These are phyloP conservation scores for Neoboletus brunneissimus DNA, from an alignment of 768 basidiomycete species.

Conservation along the genomic window DNA sequence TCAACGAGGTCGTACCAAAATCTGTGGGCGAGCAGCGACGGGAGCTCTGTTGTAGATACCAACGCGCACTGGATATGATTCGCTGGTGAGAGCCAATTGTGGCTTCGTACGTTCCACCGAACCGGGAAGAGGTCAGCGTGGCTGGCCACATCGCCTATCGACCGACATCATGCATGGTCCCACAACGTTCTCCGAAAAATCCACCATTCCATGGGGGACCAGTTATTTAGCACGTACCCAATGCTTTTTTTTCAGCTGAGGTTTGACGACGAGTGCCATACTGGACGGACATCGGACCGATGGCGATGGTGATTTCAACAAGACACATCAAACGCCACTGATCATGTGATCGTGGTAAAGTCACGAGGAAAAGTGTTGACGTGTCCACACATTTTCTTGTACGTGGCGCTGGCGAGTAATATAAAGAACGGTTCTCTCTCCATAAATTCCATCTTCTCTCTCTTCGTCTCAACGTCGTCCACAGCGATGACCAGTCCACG, in stretches of 20 bases:
- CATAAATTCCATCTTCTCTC: constrained; percentile 3
- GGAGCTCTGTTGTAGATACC: background rate
- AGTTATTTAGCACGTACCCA: background rate
- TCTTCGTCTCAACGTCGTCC: constrained; percentile 14
- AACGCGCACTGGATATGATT: background rate
- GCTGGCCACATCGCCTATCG: no score
- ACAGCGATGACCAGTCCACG: constrained; percentile 27
- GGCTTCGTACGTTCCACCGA: background rate
- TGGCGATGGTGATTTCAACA: no score
- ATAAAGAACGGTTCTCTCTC: constrained; percentile 20
- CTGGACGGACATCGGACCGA: no score
- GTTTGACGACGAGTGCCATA: no score
- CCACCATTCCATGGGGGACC: no score
- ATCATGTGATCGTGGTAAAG: constrained; percentile 28
- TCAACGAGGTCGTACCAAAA: background rate
- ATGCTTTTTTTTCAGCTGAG: background rate
- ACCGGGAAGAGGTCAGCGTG: no score
- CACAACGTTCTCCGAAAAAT: no score
- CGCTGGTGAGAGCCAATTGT: background rate
- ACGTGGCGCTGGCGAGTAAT: constrained; percentile 23
- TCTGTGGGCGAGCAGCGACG: background rate
- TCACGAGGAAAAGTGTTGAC: constrained; percentile 25
- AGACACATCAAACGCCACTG: no score
- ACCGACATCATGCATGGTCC: background rate
- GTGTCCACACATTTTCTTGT: constrained; percentile 28